A percentile compares a stretch with the other conserved stretches of the same genome.
Evolutionary conservation across 2,329 filamentous ascomycete species (phyloP).

Genomic region (Lachnellula hyalina): DNA sequence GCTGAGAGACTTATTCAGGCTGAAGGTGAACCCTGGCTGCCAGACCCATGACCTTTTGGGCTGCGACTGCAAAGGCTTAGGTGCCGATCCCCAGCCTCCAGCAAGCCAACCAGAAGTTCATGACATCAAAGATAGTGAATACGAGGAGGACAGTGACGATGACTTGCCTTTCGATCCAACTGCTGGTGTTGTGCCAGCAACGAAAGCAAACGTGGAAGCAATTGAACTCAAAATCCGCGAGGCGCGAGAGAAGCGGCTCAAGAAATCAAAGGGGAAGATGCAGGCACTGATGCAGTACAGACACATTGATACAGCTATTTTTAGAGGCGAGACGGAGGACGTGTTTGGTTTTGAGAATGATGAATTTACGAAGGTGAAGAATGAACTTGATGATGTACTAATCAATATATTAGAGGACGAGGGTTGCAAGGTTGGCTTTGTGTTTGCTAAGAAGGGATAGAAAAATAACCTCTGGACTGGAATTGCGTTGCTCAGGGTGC

Average conservation of each 20-base stretch:
- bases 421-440: constrained; percentile 38
- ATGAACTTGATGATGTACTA: constrained; percentile 42
- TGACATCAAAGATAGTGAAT: constrained; percentile 13
- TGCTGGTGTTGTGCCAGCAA: constrained; percentile 33
- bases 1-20: constrained; percentile 59
- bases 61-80: constrained; percentile 56
- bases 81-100: constrained; percentile 25
- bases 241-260: constrained; percentile 26
- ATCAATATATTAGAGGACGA: constrained; percentile 42
- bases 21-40: constrained; percentile 56
- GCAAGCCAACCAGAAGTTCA: constrained; percentile 17
- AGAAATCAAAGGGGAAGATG: constrained; percentile 36
- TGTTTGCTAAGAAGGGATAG: constrained; percentile 40
- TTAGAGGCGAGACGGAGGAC: constrained; percentile 31
- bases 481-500: constrained; percentile 8
- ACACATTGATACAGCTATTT: constrained; percentile 42
- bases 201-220: constrained; percentile 40
- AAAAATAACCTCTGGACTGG: constrained; percentile 2
- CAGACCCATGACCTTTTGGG: constrained; percentile 64
- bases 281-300: constrained; percentile 48
- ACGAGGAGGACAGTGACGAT: constrained; percentile 28
- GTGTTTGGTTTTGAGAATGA: constrained; percentile 29
- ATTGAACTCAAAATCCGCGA: constrained; percentile 39
- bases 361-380: constrained; percentile 31
- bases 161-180: constrained; percentile 22